Base-by-base conservation (phyloP, 2,329 filamentous ascomycete species). In the Aspergillus aculeatus region DNA sequence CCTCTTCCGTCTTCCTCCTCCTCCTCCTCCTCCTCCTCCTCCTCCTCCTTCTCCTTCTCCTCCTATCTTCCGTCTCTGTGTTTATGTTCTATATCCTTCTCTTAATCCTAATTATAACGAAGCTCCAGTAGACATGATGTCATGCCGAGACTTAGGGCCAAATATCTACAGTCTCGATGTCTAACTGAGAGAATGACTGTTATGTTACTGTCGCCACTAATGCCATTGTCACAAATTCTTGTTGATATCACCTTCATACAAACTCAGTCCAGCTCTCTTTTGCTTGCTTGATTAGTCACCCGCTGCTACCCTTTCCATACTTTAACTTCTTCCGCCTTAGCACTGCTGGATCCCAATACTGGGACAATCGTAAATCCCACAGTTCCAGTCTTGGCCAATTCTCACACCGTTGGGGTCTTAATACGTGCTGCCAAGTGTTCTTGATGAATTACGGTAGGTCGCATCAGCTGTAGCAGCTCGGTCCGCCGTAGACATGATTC, bases 31-130 rank as follows among this genome's bases (percentile, higher is more conserved):
- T 26, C 24, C 6, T 26, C 24, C 24, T 26, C 24, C 24, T 26
- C 24, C 24, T 26, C 24, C 24, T 26, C 24, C 24, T 26, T 7
- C 24, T 26, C 19, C 26, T 48, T 51, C 51, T 16, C 38, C 16
- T 23, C 56, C 32, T 24, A 24, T 31, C 47, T 60, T 35, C 24
- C 24, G 58, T 49, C 47, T 53, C 58, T 57, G 31, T 48, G 55
- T 58, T 59, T 57, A 54, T 57, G 35, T 56, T 32, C 21, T 56
- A 38, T 64, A 44, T 44, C 38, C 38, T 44, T 44, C 14, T 31
- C 41, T 53, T 65, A 56, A 58, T 66, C 52, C 48, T 66, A 68
- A 66, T 66, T 62, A 65, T 67, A 62, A 65, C 61, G 63, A 66
- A 51, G 61, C 51, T 62, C 57, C 48, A 54, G 56, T 58, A 55